A percentile compares a stretch with the other conserved stretches of the same genome.
phyloP scores from a whole-genome alignment of 2,329 filamentous ascomycete genomes.

The Trichoderma pleuroti region DNA sequence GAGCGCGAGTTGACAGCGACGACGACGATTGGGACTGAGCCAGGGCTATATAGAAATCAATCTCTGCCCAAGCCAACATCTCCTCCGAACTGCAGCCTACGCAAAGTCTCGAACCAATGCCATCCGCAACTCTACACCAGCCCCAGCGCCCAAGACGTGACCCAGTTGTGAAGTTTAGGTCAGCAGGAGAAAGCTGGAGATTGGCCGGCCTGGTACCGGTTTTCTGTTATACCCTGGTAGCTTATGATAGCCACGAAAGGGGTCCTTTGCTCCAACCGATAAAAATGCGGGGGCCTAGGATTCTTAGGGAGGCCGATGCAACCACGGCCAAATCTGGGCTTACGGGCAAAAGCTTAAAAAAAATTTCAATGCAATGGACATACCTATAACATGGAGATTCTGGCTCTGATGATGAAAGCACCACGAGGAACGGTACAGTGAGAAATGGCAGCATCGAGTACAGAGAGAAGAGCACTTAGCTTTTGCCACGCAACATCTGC shows the following conservation, averaged over 20 bases:
- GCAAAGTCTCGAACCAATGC: not conserved
- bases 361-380: not conserved
- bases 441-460: not conserved
- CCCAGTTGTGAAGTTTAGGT: not conserved
- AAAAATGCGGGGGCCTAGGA: not conserved
- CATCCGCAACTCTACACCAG: not conserved
- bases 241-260: not conserved
- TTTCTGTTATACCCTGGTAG: not conserved
- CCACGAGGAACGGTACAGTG: not conserved
- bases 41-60: not conserved
- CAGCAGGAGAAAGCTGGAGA: not conserved
- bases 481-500: not conserved
- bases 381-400: not conserved
- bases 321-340: not conserved
- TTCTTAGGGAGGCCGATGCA: not conserved
- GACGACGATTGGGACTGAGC: slow-evolving; percentile 61
- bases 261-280: not conserved
- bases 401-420: not conserved
- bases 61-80: not conserved
- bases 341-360: not conserved
- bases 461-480: not conserved
- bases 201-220: not conserved
- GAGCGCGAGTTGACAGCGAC: slow-evolving; percentile 41
- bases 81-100: not conserved
- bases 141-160: not conserved